Evolutionary conservation across 2,329 filamentous ascomycete genomes (phyloP), one percentile per base, ranked within the genome.

Genomic region (Colletotrichum filicis): DNA sequence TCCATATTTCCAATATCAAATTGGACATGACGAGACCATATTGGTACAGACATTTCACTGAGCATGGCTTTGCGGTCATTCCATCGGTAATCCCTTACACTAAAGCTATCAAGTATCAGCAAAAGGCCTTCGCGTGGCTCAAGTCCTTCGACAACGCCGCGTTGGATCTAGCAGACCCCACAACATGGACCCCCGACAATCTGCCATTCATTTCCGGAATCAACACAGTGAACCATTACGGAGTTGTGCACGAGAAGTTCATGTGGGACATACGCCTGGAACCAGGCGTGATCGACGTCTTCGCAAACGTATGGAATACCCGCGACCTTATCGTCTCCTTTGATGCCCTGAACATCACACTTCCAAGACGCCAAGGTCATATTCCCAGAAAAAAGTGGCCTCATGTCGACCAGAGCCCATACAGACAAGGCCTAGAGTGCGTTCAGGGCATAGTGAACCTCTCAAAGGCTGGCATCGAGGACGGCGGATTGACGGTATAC

Each of bases 291-390:
- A n/a, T 85, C 16, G 80, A 81, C 5, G 76, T 78, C 1, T 87
- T 86, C 60, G 81, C 80, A 35, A 83, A 80, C 69, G 76, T 86
- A 2, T 85, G 82, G 68, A 79, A 79, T 4, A 84, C 82, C 12
- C 75, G 83, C 22, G 80, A 87, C 35, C 76, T 87, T 14, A 80
- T 86, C 57, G 85, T 85, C 2, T 85, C 83, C 0, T 87, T 87
- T 71, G 85, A 87, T 72, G 81, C 80, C 2, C 75, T 86, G 58
- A 86, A 86, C 73, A 80, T 85, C 66, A 80, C 81, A 5, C 81
- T 71, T 83, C 56, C 79, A 80, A 30, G 80, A 81, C 62, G 71
- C 63, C 32, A 73, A 59, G 62, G 49, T 1, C 62, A 74, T 12
- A 14, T 46, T 0, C 67, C 66, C 0, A 32, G 69, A 2, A 32